Percentiles rank a stretch among this genome's conserved stretches.
phyloP scores from a whole-genome alignment of 2,329 filamentous ascomycete species.

The Ilyonectria destructans region DNA sequence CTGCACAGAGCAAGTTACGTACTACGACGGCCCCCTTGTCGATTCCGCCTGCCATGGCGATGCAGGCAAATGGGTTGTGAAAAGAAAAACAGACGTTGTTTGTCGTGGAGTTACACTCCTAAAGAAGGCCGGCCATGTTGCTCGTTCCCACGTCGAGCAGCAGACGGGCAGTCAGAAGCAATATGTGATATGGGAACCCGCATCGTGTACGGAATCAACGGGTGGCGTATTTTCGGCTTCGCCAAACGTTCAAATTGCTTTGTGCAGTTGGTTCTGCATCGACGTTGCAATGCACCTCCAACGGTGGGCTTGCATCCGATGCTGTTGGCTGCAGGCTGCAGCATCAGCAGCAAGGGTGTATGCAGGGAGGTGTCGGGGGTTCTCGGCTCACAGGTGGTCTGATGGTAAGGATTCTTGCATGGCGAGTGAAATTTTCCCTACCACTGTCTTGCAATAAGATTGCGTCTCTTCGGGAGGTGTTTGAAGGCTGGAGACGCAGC shows the following conservation, averaged over 20 bases:
- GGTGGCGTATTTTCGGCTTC: background rate
- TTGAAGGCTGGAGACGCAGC: background rate
- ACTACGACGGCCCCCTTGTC: conserved; percentile 12
- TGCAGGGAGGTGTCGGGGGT: conserved; percentile 16
- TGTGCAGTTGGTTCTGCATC: background rate
- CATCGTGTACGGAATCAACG: background rate
- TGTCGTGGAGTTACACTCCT: background rate
- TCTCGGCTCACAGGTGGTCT: conserved; percentile 4
- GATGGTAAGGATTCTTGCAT: background rate
- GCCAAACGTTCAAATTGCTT: background rate
- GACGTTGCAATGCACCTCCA: background rate
- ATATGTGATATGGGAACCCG: conserved; percentile 10
- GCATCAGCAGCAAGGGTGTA: conserved; percentile 12
- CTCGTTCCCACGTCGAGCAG: background rate
- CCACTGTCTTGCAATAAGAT: background rate
- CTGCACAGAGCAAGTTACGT: background rate
- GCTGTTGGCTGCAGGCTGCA: background rate
- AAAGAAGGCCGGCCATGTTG: conserved; percentile 1
- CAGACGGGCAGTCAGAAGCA: background rate
- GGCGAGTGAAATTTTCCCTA: background rate
- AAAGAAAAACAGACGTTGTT: background rate
- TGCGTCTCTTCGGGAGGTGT: background rate
- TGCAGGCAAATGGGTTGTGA: background rate
- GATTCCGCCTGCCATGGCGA: conserved; percentile 6
- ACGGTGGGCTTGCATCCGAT: background rate